Percentiles rank a stretch among this genome's conserved stretches.
Conservation (phyloP, 306 rosid species). For the Crotalaria pallida region DNA sequence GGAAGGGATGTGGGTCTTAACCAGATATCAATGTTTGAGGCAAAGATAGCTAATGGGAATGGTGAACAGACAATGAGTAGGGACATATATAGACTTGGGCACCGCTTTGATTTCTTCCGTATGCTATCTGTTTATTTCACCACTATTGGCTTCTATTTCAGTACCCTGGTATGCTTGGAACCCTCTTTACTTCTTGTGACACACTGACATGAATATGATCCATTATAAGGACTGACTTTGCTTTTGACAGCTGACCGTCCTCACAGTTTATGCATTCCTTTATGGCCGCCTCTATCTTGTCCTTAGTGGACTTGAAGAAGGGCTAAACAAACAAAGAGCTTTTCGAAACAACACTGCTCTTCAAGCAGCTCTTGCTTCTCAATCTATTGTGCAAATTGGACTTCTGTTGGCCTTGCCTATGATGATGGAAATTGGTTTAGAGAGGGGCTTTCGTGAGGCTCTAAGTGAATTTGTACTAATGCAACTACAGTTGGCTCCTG, state of each 20-base stretch:
- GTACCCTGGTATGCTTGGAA: conserved; percentile 68
- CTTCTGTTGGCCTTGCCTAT: conserved; percentile 90
- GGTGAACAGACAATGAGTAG: conserved; percentile 97
- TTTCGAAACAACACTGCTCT: conserved; percentile 75
- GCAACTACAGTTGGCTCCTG: conserved; percentile 90
- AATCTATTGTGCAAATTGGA: conserved; percentile 92
- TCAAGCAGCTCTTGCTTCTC: conserved; percentile 95
- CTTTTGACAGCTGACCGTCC: conserved; percentile 73
- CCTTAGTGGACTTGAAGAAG: conserved; percentile 82
- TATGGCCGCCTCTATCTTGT: conserved; percentile 94
- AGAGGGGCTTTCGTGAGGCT: conserved; percentile 83
- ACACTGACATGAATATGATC: conserved; percentile 17
- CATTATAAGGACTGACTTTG: conserved; percentile 20
- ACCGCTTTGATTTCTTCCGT: conserved; percentile 92
- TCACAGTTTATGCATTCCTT: conserved; percentile 79
- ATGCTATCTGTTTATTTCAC: conserved; percentile 87
- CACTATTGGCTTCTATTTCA: conserved; percentile 90
- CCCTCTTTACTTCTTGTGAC: neutral
- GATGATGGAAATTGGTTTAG: conserved; percentile 95
- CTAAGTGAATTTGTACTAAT: conserved; percentile 80
- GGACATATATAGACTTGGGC: conserved; percentile 92
- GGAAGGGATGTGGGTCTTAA: conserved; percentile 97
- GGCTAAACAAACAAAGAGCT: conserved; percentile 41
- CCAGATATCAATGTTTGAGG: conserved; percentile 97
- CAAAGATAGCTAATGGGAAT: conserved; percentile 90